Evolutionary conservation across 371 early-diverging fungal species (phyloP), one percentile per base, ranked within the genome.

Genomic region (Mortierella sp.): DNA sequence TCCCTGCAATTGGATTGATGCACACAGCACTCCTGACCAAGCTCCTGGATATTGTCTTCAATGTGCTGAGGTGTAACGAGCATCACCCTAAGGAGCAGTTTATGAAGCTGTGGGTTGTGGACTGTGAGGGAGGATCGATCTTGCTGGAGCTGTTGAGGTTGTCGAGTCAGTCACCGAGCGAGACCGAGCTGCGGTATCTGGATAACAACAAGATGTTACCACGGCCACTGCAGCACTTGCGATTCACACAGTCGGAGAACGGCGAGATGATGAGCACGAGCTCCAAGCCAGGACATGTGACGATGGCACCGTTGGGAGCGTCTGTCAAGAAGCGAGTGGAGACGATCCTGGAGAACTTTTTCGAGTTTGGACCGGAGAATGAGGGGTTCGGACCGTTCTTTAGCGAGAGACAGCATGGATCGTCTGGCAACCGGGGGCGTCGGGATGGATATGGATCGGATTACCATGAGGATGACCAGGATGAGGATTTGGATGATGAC

Each of bases 371-470:
- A 43, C 74, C 74, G 0, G 82, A 81, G 61, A 81, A 81, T 43
- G 82, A 77, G 9, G 82, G 82, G 31, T 81, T 81, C 45, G 82
- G 82, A 4, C 82, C 82, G 2, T 81, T 81, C 64, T 81, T 81
- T 47, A 50, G 64, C 9, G 82, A 81, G 69, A 58, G 77, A 26
- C 71, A 77, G 19, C 67, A 55, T 0, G 64, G 73, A 29, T 64
- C 41, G 31, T 24, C 53, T 14, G 68, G 53, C 16, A 52, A n/a
- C 14, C 66, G 52, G 41, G 24, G 58, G 9, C 37, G 41, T n/a
- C 75, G 64, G 1, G 76, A 77, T 14, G 81, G 68, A 16, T 81
- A 81, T 64, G 74, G 77, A 4, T 68, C 77, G 8, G 77, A 77
- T 29, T 66, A 66, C 31, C 64, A 73, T 19, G 81, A 77, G 0